Percentiles rank a stretch among this genome's conserved stretches.
phyloP scores from a whole-genome alignment of 2,329 filamentous ascomycete species.

The Penicillium sclerotigenum region DNA sequence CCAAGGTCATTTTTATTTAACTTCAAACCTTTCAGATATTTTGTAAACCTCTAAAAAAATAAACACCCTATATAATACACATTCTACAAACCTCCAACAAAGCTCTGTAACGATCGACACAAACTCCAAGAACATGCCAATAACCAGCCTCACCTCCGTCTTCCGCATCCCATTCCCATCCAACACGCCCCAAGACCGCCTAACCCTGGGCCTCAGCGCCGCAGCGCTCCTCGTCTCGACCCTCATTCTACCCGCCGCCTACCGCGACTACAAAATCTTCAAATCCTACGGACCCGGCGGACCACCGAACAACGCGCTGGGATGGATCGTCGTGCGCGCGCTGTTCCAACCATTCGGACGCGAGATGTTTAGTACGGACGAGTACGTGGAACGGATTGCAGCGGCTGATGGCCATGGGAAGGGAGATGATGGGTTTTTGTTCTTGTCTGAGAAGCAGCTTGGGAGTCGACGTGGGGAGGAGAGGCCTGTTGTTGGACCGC shows the following conservation, averaged over 20 bases:
- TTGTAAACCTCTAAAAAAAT: background rate
- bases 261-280: slow-evolving; percentile 38
- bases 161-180: slow-evolving; percentile 11
- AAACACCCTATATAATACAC: background rate
- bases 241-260: slow-evolving; percentile 22
- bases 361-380: slow-evolving; percentile 31
- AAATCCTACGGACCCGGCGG: slow-evolving; percentile 38
- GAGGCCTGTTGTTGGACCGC: slow-evolving; percentile 26
- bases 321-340: slow-evolving; percentile 31
- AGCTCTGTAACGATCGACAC: background rate
- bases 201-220: slow-evolving; percentile 19
- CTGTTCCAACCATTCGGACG: slow-evolving; percentile 25
- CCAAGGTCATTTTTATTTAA: background rate
- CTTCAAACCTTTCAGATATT: background rate
- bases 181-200: slow-evolving; percentile 6
- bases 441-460: slow-evolving; percentile 18
- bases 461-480: slow-evolving; percentile 12
- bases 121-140: slow-evolving; percentile 2
- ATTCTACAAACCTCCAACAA: background rate
- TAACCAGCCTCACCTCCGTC: slow-evolving; percentile 1
- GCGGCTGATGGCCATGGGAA: slow-evolving; percentile 24
- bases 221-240: slow-evolving; percentile 13
- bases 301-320: slow-evolving; percentile 35
- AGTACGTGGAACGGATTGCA: slow-evolving; percentile 25
- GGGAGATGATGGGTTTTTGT: slow-evolving; percentile 19